Conservation (phyloP, 2,329 filamentous ascomycete genomes). For the Talaromyces islandicus region DNA sequence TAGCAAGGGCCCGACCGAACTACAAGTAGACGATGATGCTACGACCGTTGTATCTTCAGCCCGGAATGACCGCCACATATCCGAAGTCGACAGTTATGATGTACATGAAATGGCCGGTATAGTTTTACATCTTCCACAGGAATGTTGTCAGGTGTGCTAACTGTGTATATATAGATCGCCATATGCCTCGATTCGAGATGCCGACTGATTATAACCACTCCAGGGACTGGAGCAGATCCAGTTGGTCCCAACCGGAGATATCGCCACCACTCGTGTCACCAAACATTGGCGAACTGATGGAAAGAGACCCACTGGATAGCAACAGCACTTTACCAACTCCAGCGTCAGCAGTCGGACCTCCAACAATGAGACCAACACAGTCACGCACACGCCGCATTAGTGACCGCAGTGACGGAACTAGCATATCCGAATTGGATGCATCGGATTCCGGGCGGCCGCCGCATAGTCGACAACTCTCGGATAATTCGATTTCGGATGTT, state of each 20-base stretch:
- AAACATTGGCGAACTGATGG: conserved; percentile 6
- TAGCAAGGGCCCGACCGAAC: neutral
- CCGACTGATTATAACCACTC: neutral
- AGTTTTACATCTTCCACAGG: neutral
- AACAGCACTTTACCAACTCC: neutral
- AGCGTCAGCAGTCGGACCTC: neutral
- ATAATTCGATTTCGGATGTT: conserved; percentile 4
- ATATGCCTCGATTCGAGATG: conserved; percentile 4
- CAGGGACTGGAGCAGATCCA: neutral
- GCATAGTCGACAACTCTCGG: conserved; percentile 4
- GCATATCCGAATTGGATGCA: conserved; percentile 6
- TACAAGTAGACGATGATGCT: conserved; percentile 2
- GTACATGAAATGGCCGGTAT: conserved; percentile 9
- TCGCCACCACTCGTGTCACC: conserved; percentile 7
- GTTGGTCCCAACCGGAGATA: conserved; percentile 5
- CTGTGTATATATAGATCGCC: neutral
- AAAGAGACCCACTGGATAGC: neutral
- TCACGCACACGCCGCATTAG: conserved; percentile 1
- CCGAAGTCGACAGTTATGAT: conserved; percentile 5
- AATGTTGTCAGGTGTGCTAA: neutral
- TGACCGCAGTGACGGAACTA: conserved; percentile 4
- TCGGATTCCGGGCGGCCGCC: neutral
- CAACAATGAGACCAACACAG: neutral
- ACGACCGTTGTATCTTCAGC: conserved; percentile 5
- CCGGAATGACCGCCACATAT: conserved; percentile 2